These are phyloP conservation scores for Psilocybe cyanescens DNA, from an alignment of 768 basidiomycete genomes.

Conservation along the genomic window DNA sequence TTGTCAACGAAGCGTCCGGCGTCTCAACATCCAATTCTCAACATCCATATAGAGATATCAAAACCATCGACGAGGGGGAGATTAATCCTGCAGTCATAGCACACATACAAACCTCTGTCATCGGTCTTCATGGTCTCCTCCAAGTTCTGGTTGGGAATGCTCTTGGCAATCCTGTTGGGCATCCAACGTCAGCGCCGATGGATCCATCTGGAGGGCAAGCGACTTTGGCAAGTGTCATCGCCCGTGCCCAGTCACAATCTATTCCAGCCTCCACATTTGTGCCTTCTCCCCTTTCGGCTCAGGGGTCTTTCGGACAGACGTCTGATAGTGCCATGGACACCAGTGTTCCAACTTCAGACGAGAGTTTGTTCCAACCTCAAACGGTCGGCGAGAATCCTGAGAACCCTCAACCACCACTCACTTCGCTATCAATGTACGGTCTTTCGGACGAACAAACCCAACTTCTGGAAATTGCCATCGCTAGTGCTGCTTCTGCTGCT, in stretches of 20 bases:
- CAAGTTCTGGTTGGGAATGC: slow-evolving; percentile 61
- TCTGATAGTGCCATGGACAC: slow-evolving; percentile 15
- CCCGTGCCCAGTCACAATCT: slow-evolving; percentile 65
- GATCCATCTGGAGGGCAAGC: slow-evolving; percentile 63
- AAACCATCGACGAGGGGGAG: slow-evolving; percentile 63
- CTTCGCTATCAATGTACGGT: slow-evolving; percentile 67
- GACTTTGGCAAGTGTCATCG: slow-evolving; percentile 73
- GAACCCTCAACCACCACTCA: slow-evolving; percentile 21
- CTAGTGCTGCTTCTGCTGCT: slow-evolving; percentile 73
- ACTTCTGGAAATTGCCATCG: slow-evolving; percentile 73
- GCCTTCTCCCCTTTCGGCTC: slow-evolving; percentile 17
- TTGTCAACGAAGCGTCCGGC: slow-evolving; percentile 41
- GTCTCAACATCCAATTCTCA: slow-evolving; percentile 22
- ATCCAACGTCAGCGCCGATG: slow-evolving; percentile 29
- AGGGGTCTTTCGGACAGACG: slow-evolving; percentile 14
- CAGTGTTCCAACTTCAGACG: slow-evolving; percentile 13
- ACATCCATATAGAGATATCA: slow-evolving; percentile 28
- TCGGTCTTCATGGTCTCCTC: slow-evolving; percentile 58
- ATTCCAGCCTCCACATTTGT: slow-evolving; percentile 26
- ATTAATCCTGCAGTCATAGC: slow-evolving; percentile 50
- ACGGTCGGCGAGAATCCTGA: slow-evolving; percentile 20
- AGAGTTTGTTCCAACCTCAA: slow-evolving; percentile 18
- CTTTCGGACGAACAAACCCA: slow-evolving; percentile 75
- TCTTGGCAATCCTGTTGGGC: slow-evolving; percentile 45
- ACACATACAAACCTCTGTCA: slow-evolving; percentile 53